phyloP scores from a whole-genome alignment of 1,284 basidiomycete species.

The Fistulinella cinereoalba region DNA sequence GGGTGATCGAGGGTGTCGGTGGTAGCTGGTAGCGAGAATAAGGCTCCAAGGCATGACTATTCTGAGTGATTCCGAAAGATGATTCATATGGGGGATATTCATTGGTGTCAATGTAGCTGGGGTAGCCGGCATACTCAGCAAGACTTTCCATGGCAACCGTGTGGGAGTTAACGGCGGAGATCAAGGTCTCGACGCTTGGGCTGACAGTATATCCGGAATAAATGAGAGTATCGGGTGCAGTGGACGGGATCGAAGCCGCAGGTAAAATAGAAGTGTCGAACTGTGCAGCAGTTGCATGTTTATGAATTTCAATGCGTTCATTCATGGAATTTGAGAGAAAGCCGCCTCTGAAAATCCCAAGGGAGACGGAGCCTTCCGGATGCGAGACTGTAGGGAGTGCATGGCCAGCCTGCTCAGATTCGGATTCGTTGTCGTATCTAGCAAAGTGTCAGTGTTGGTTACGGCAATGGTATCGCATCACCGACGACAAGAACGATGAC shows the following conservation, averaged over 20 bases:
- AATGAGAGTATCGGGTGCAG: background rate
- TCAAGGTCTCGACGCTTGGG: background rate
- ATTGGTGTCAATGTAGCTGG: slow-evolving; percentile 6
- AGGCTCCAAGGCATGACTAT: no score
- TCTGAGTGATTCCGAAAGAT: no score
- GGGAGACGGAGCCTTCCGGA: background rate
- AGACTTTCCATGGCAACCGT: slow-evolving; percentile 8
- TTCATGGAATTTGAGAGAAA: no score
- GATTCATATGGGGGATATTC: no score
- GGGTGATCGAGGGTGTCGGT: no score
- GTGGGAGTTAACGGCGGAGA: background rate
- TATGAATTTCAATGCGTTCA: background rate
- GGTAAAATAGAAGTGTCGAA: background rate
- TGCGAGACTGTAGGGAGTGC: background rate
- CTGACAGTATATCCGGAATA: background rate
- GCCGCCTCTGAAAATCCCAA: no score
- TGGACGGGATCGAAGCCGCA: background rate
- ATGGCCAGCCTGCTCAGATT: background rate
- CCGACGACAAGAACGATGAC: background rate
- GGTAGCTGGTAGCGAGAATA: no score
- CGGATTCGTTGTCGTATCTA: slow-evolving; percentile 6
- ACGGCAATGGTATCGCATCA: no score
- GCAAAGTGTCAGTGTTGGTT: slow-evolving; percentile 9
- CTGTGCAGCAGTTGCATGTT: background rate
- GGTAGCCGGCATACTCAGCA: background rate